Base-by-base conservation (phyloP, 1,139 yeast species). In the Pichia inconspicua region DNA sequence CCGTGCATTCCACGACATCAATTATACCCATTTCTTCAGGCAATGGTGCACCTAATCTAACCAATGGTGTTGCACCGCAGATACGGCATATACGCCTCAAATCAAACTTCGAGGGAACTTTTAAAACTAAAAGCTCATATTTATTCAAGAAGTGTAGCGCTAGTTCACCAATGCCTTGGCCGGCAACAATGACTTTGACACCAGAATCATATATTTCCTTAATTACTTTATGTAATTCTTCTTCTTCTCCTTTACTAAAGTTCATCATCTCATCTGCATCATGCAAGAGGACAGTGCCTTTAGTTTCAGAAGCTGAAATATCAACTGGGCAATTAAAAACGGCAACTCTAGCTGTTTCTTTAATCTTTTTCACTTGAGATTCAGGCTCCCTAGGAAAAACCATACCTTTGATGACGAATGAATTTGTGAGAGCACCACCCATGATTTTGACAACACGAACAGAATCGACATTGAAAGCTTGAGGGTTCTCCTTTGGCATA, bases 351-450 rank as follows among this genome's bases (percentile, higher is more conserved):
- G 95, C 80, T 59, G 77, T 80, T 34, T 66, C 66, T 19, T 56
- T 58, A 49, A 84, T 71, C 55, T 81, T 76, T 67, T 87, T 87
- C 48, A 90, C 69, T 55, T 80, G 81, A 15, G 97, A 96, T 66
- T 92, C 97, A 12, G 98, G 97, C 66, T 89, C 96, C 61, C 95
- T 78, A 58, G 96, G 95, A 75, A 94, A 92, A 40, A 94, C 97
- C 98, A 92, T 92, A 58, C 98, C 98, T 68, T 86, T 87, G 57
- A 94, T 73, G 48, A 94, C 98, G 58, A 77, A 75, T 10, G 95
- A 84, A 58, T 77, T 75, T 35, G 73, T 69, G 58, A 94, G 72
- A 48, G 94, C 75, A 25, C 95, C 77, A 51, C 98, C 98, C 96
- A 92, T 87, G 58, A 92, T 84, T 69, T 92, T 92, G 44, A 92